phyloP scores from a whole-genome alignment of 805 yeast genomes.

The Crinitomyces ghanaensis region DNA sequence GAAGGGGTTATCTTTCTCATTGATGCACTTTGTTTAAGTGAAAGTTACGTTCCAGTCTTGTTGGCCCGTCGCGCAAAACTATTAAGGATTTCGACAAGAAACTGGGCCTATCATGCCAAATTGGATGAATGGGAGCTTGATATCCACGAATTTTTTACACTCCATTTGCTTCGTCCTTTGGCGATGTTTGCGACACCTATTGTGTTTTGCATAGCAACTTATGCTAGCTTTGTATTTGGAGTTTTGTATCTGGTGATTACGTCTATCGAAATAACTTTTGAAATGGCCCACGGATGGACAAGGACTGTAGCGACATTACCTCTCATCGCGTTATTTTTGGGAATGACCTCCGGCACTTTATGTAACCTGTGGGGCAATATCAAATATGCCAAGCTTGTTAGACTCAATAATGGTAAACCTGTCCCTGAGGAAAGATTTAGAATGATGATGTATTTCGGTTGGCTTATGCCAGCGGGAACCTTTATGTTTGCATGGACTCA shows the following conservation, averaged over 20 bases:
- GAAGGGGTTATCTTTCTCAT: conserved; percentile 25
- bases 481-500: conserved; percentile 54
- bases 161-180: conserved; percentile 72
- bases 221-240: conserved; percentile 35
- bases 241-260: conserved; percentile 33
- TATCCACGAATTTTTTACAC: conserved; percentile 53
- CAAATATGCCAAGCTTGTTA: conserved; percentile 21
- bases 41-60: conserved; percentile 35
- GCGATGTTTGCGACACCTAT: conserved; percentile 51
- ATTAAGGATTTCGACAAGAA: conserved; percentile 69
- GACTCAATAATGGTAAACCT: conserved; percentile 32
- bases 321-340: conserved; percentile 25
- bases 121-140: conserved; percentile 76
- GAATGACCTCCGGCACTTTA: conserved; percentile 23
- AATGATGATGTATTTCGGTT: conserved; percentile 38
- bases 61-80: conserved; percentile 53
- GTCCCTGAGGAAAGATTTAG: conserved; percentile 51
- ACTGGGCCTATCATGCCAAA: conserved; percentile 78
- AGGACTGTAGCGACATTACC: conserved; percentile 24
- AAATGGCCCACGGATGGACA: conserved; percentile 23
- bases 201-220: conserved; percentile 30
- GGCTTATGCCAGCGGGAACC: conserved; percentile 41
- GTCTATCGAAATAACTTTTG: conserved; percentile 30
- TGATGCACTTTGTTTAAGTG: conserved; percentile 28
- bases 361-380: conserved; percentile 20